phyloP scores from a whole-genome alignment of 2,329 filamentous ascomycete genomes.

The Colletotrichum sp. region DNA sequence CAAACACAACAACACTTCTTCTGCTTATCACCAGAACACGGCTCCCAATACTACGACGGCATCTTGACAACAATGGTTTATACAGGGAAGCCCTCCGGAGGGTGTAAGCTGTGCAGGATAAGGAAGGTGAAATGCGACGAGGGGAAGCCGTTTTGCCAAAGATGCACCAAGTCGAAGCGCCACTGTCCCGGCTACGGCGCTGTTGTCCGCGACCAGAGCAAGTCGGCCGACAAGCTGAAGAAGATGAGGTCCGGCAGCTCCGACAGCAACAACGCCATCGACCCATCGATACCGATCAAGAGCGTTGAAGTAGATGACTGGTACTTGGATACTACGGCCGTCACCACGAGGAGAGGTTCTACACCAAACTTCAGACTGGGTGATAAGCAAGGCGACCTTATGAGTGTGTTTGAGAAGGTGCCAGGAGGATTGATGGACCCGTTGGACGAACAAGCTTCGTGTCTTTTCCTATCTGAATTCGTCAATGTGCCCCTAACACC shows the following conservation, averaged over 20 bases:
- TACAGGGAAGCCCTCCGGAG: conserved; percentile 26
- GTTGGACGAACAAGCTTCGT: conserved; percentile 19
- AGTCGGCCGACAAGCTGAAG: conserved; percentile 20
- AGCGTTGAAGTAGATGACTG: background rate
- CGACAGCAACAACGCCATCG: background rate
- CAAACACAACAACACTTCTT: background rate
- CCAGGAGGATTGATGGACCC: conserved; percentile 3
- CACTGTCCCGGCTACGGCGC: conserved; percentile 27
- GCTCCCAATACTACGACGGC: background rate
- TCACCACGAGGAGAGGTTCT: background rate
- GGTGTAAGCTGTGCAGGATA: conserved; percentile 42
- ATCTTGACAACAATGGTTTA: conserved; percentile 23
- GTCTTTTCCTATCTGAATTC: conserved; percentile 20
- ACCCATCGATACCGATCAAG: background rate
- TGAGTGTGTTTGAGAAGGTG: conserved; percentile 4
- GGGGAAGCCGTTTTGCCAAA: conserved; percentile 54
- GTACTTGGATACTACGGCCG: background rate
- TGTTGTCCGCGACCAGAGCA: conserved; percentile 26
- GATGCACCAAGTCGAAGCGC: conserved; percentile 47
- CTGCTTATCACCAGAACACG: background rate
- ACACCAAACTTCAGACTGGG: background rate
- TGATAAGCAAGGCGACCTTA: background rate
- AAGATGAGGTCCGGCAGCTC: background rate
- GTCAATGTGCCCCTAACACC: conserved; percentile 13
- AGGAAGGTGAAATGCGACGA: conserved; percentile 64